A percentile compares a stretch with the other conserved stretches of the same genome.
Conservation (phyloP, 495 filamentous ascomycete genomes). For the Xylaria scruposa region DNA sequence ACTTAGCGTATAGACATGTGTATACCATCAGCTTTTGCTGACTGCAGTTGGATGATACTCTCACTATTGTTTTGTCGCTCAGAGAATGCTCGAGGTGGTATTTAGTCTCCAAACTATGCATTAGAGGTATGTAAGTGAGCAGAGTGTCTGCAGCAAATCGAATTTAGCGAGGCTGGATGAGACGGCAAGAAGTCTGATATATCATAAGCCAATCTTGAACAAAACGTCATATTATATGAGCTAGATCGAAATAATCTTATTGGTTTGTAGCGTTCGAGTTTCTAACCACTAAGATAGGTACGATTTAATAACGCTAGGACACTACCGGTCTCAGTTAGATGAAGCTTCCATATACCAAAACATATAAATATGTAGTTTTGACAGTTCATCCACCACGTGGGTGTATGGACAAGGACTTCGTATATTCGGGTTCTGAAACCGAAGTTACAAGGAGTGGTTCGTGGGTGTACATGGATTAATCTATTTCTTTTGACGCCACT, state of each 20-base stretch:
- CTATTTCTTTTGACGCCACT: constrained; percentile 8
- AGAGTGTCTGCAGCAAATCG: background rate
- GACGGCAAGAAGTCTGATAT: background rate
- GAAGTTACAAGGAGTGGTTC: constrained; percentile 10
- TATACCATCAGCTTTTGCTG: background rate
- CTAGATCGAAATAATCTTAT: background rate
- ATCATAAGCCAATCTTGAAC: too few relatives aligned
- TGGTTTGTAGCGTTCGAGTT: background rate
- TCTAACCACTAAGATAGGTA: background rate
- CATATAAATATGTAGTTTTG: background rate
- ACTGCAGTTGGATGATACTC: background rate
- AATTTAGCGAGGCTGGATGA: background rate
- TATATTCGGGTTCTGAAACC: background rate
- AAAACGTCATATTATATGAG: background rate
- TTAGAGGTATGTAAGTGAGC: background rate
- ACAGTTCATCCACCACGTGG: constrained; percentile 12
- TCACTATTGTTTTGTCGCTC: background rate
- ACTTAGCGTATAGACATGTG: background rate
- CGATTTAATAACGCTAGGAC: background rate
- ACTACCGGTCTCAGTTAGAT: background rate
- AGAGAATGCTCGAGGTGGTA: background rate
- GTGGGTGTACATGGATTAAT: background rate
- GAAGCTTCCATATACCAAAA: background rate
- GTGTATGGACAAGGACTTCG: background rate
- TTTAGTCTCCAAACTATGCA: background rate